These are phyloP conservation scores for Linum tenue DNA, from an alignment of 345 rosid species.

Conservation along the genomic window DNA sequence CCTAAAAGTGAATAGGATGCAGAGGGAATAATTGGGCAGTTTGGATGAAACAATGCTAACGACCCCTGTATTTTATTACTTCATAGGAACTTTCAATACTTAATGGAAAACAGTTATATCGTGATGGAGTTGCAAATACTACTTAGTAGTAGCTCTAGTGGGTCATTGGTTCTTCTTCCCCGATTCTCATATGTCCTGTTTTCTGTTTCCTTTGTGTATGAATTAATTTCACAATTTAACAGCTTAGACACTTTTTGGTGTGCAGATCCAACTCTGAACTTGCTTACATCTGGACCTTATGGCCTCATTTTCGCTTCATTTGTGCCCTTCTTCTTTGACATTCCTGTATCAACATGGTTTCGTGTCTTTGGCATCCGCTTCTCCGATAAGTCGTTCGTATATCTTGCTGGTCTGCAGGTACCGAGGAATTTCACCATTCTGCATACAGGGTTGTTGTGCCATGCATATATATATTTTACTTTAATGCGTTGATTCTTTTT, in stretches of 20 bases:
- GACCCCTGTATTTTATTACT: no score
- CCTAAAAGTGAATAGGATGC: no score
- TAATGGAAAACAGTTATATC: no score
- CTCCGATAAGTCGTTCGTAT: conserved; percentile 88
- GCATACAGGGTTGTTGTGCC: background rate
- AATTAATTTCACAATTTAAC: background rate
- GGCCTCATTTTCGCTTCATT: conserved; percentile 88
- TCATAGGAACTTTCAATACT: no score
- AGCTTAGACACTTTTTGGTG: background rate
- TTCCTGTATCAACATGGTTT: conserved; percentile 80
- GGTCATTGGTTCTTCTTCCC: no score
- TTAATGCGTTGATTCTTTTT: background rate
- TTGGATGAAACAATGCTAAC: no score
- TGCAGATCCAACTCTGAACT: conserved; percentile 54
- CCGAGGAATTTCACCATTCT: conserved; percentile 1
- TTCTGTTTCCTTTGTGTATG: conserved; percentile 9
- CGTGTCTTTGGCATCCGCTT: conserved; percentile 53
- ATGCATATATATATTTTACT: background rate
- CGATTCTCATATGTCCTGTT: background rate
- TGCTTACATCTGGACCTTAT: conserved; percentile 77
- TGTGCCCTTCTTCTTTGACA: conserved; percentile 78
- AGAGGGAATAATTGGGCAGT: no score
- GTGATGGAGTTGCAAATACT: no score
- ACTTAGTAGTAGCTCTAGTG: no score
- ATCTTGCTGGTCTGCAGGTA: conserved; percentile 97